Evolutionary conservation across 1,284 basidiomycete genomes (phyloP).

Genomic region (Quambalaria eucalypti): DNA sequence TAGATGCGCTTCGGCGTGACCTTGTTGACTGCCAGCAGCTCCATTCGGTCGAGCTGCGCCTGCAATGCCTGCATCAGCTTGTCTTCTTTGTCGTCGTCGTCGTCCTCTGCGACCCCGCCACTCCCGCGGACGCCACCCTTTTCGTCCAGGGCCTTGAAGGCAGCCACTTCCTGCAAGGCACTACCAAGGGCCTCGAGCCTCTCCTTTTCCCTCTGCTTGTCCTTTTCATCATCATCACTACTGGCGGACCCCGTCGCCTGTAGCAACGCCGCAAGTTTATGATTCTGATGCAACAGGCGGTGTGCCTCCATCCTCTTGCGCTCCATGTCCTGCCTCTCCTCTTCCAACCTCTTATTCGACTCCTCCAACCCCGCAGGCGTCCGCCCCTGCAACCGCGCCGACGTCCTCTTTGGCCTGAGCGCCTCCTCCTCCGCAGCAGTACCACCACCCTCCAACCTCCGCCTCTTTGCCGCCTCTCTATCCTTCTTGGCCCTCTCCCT

Average conservation of each 20-base stretch:
- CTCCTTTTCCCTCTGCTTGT: constrained; percentile 8
- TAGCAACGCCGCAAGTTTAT: constrained; percentile 20
- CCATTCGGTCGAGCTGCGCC: constrained; percentile 28
- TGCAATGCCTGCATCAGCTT: constrained; percentile 12
- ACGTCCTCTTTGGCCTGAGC: not conserved
- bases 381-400: no score
- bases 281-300: constrained; percentile 23
- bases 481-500: not conserved
- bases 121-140: not conserved
- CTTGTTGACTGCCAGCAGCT: constrained; percentile 23
- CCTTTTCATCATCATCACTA: not conserved
- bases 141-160: constrained; percentile 9
- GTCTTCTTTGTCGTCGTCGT: not conserved
- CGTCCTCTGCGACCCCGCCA: not conserved
- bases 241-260: constrained; percentile 8
- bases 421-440: not conserved
- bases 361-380: not conserved
- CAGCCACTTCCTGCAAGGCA: constrained; percentile 11
- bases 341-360: constrained; percentile 12
- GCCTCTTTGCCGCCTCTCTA: constrained; percentile 15
- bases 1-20: constrained; percentile 36
- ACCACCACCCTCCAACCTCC: not conserved
- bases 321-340: constrained; percentile 11
- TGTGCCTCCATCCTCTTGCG: constrained; percentile 17
- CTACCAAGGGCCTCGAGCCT: constrained; percentile 14